These are phyloP conservation scores for Nigrospora oryzae DNA, from an alignment of 2,329 filamentous ascomycete genomes.

Conservation along the genomic window DNA sequence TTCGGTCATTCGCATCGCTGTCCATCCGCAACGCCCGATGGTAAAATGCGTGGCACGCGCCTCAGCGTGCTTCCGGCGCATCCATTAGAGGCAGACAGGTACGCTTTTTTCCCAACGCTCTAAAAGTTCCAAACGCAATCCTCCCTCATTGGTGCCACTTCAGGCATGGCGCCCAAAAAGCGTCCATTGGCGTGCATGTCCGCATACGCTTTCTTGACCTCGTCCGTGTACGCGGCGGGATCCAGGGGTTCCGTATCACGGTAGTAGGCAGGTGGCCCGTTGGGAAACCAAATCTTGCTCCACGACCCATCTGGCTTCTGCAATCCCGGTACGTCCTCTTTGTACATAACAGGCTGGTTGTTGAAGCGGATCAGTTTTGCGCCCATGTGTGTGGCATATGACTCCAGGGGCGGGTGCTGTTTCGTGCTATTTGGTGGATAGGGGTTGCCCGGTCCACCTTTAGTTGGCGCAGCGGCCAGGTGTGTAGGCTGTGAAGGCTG, in stretches of 20 bases:
- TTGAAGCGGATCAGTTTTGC: constrained; percentile 51
- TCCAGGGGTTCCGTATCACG: constrained; percentile 54
- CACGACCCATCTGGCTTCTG: constrained; percentile 40
- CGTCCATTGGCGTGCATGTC: constrained; percentile 54
- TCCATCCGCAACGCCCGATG: too few species aligned
- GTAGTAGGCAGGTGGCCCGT: constrained; percentile 57
- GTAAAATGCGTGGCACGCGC: too few species aligned
- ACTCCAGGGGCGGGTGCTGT: constrained; percentile 33
- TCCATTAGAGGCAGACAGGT: too few species aligned
- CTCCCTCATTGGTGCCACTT: constrained; percentile 69
- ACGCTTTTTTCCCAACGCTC: constrained; percentile 5
- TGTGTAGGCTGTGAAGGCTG: constrained; percentile 8
- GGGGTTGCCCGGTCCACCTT: constrained; percentile 19
- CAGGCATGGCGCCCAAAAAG: constrained; percentile 69
- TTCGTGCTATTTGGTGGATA: constrained; percentile 35
- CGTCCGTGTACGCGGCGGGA: constrained; percentile 43
- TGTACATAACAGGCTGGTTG: constrained; percentile 53
- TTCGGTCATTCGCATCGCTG: too few species aligned
- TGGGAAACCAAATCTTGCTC: constrained; percentile 64
- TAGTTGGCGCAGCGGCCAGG: constrained; percentile 7
- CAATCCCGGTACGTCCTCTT: constrained; percentile 21
- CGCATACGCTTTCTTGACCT: constrained; percentile 54
- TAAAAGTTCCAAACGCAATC: constrained; percentile 69
- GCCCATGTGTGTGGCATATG: constrained; percentile 33
- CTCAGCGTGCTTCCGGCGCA: too few species aligned